Evolutionary conservation across 2,329 filamentous ascomycete species (phyloP), one percentile per base, ranked within the genome.

Genomic region (Monosporascus ibericus): DNA sequence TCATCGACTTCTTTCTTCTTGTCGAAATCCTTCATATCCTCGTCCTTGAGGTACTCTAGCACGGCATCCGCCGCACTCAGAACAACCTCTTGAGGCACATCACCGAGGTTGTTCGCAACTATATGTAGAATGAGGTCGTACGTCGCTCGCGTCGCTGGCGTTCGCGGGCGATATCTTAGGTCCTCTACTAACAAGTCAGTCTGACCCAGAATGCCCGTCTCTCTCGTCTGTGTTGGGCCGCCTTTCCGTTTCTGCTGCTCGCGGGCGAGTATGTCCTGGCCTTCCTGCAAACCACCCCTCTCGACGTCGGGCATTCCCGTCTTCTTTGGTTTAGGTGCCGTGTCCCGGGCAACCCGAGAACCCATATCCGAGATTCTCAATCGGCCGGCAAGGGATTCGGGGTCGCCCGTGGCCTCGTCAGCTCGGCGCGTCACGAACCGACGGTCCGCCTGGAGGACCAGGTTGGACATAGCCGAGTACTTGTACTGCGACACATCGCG

Each of bases 381-480:
- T 62, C 92, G 87, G 51, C 94, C 94, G 52, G 94, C 95, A 54
- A 99, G 84, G 53, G 95, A 99, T 75, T 99, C 94, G 49, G 94
- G 95, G 70, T 99, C 94, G 64, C 94, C 94, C 49, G 92, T 97
- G 58, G 90, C 86, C 76, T 99, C 95, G 73, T 99, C 92, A 63
- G 86, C 91, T 65, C 91, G 86, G 70, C 94, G 86, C 59, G 90
- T 90, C 64, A 95, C 87, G 70, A 99, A 97, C 65, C 94, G 87
- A 75, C 92, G 87, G 78, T 99, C 94, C 77, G 91, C 92, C 88
- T 99, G 94, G 84, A 99, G 90, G 70, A 99, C 94, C 90, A 99
- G 87, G 85, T 99, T 99, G 77, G 94, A 99, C 94, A 99, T 97
- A 72, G 90, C 91, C 85, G 91, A 91, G 83, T 96, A 96, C 75